Evolutionary conservation across 495 filamentous ascomycete genomes (phyloP).

Genomic region (Aspergillus indologenus): DNA sequence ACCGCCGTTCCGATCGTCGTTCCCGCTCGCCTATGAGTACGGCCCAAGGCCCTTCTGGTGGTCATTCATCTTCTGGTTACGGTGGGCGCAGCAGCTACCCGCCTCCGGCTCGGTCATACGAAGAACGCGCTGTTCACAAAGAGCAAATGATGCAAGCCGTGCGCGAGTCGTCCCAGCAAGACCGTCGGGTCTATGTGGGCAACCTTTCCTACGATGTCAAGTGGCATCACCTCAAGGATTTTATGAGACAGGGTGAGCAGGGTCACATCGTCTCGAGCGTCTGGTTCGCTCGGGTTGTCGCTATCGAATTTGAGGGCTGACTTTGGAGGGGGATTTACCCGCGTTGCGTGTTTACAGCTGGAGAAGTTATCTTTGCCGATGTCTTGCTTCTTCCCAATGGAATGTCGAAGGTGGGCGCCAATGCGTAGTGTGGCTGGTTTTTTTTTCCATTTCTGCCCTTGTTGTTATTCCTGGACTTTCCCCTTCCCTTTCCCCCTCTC

Average conservation of each 20-base stretch:
- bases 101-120: slow-evolving; percentile 66
- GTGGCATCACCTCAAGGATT: slow-evolving; percentile 99
- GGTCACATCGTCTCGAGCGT: slow-evolving; percentile 28
- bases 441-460: slow-evolving; percentile 50
- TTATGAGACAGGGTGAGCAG: slow-evolving; percentile 95
- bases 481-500: slow-evolving; percentile 9
- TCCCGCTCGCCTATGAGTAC: slow-evolving; percentile 84
- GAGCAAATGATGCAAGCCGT: slow-evolving; percentile 95
- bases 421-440: slow-evolving; percentile 84
- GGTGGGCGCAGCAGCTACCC: slow-evolving; percentile 57
- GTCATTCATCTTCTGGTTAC: slow-evolving; percentile 58
- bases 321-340: slow-evolving; percentile 24
- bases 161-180: slow-evolving; percentile 92
- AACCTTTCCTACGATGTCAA: slow-evolving; percentile 99
- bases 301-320: slow-evolving; percentile 32
- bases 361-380: slow-evolving; percentile 99
- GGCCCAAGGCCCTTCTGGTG: slow-evolving; percentile 66
- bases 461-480: slow-evolving; percentile 49
- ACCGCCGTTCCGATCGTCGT: slow-evolving; percentile 75
- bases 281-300: slow-evolving; percentile 18
- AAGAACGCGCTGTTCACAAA: slow-evolving; percentile 81
- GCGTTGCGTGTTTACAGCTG: slow-evolving; percentile 58
- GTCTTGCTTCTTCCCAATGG: slow-evolving; percentile 99
- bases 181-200: slow-evolving; percentile 98
- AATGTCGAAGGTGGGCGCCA: slow-evolving; percentile 99